Evolutionary conservation across 2,329 filamentous ascomycete species (phyloP).

Genomic region (Sporothrix phasma): DNA sequence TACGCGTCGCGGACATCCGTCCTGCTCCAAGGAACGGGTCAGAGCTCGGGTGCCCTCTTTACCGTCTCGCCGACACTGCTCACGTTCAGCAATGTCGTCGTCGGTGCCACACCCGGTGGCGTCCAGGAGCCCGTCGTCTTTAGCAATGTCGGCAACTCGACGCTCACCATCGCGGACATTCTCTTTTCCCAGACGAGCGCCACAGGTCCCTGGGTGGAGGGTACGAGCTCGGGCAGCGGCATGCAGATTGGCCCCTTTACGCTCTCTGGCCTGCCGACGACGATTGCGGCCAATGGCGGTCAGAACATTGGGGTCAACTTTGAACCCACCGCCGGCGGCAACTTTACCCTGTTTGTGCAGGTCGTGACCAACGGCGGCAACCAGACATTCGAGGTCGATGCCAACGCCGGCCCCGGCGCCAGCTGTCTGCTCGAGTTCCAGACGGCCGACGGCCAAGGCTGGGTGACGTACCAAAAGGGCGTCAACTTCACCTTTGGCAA

Average conservation of each 20-base stretch:
- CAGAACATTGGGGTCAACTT: constrained; percentile 38
- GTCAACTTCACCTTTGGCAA: constrained; percentile 45
- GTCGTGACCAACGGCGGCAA: constrained; percentile 41
- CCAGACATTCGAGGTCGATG: constrained; percentile 38
- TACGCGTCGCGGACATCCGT: constrained; percentile 39
- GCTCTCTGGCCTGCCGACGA: constrained; percentile 36
- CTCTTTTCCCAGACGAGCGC: constrained; percentile 35
- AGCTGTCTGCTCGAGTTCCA: constrained; percentile 46
- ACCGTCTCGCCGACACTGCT: constrained; percentile 38
- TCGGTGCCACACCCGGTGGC: constrained; percentile 30
- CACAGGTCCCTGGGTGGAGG: constrained; percentile 34
- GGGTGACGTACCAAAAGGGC: constrained; percentile 36
- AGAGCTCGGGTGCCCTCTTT: constrained; percentile 37
- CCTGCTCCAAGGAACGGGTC: constrained; percentile 38
- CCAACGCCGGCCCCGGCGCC: constrained; percentile 39
- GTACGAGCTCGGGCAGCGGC: constrained; percentile 24
- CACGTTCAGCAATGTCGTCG: constrained; percentile 40
- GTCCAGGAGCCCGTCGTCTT: constrained; percentile 36
- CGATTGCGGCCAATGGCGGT: constrained; percentile 32
- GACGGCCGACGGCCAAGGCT: constrained; percentile 38
- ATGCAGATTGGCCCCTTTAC: constrained; percentile 39
- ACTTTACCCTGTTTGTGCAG: constrained; percentile 39
- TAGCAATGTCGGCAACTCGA: constrained; percentile 39
- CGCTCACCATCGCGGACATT: constrained; percentile 35
- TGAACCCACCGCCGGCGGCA: constrained; percentile 35